phyloP scores from a whole-genome alignment of 1,284 basidiomycete species.

The Apiotrichum porosum region DNA sequence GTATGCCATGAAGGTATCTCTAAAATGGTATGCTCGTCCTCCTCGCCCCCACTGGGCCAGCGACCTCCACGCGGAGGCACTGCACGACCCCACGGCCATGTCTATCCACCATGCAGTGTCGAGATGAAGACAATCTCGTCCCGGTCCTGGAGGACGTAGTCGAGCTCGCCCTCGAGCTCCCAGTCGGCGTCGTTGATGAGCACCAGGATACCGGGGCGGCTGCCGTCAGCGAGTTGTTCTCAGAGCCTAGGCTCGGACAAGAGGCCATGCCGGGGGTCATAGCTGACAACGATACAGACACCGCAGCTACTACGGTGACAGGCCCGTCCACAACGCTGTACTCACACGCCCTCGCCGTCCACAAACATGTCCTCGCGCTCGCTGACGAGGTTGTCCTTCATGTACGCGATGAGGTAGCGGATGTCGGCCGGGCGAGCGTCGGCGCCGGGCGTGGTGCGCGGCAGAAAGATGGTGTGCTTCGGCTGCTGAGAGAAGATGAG shows the following conservation, averaged over 20 bases:
- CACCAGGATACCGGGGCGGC: slow-evolving; percentile 91
- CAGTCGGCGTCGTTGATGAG: slow-evolving; percentile 95
- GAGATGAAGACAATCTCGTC: slow-evolving; percentile 96
- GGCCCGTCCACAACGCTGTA: slow-evolving; percentile 20
- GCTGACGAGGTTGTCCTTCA: slow-evolving; percentile 71
- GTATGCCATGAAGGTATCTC: no score
- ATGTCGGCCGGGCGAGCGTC: slow-evolving; percentile 60
- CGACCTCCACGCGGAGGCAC: no score
- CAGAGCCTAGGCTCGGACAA: no score
- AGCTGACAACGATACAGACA: no score
- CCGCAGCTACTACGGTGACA: no score
- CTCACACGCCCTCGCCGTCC: slow-evolving; percentile 82
- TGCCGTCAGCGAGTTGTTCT: slow-evolving; percentile 44
- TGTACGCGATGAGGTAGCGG: slow-evolving; percentile 69
- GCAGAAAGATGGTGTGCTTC: slow-evolving; percentile 62
- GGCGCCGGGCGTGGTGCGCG: slow-evolving; percentile 49
- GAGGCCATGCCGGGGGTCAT: no score
- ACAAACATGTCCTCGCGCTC: slow-evolving; percentile 86
- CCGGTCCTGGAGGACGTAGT: slow-evolving; percentile 69
- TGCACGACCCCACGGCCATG: no score
- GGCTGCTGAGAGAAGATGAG: slow-evolving; percentile 66
- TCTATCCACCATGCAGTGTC: slow-evolving; percentile 82
- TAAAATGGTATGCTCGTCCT: no score
- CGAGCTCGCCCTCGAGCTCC: slow-evolving; percentile 94
- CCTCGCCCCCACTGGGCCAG: no score